Percentiles rank a stretch among this genome's conserved stretches.
Evolutionary conservation across 306 rosid genomes (phyloP).

Genomic region (Comarum palustre): DNA sequence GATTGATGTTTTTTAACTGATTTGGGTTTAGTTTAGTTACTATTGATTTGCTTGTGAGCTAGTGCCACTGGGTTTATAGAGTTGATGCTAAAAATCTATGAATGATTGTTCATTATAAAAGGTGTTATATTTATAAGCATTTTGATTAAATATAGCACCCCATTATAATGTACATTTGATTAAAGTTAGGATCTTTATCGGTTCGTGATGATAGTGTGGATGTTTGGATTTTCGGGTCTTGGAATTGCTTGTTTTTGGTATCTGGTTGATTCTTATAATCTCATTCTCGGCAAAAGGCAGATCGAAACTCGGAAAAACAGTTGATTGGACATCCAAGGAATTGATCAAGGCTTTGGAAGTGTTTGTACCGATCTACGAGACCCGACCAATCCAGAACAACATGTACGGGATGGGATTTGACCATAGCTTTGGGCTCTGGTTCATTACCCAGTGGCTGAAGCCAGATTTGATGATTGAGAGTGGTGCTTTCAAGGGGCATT

Average conservation of each 20-base stretch:
- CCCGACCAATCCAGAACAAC: conserved; percentile 82
- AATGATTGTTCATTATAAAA: neutral
- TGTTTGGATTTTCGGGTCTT: neutral
- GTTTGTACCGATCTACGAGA: conserved; percentile 85
- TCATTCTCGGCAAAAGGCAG: conserved; percentile 96
- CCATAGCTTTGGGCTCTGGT: conserved; percentile 99
- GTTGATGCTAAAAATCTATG: neutral
- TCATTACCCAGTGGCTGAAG: conserved; percentile 81
- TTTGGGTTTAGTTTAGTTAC: neutral
- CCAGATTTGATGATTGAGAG: conserved; percentile 95
- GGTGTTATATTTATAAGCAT: neutral
- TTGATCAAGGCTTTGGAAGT: conserved; percentile 77
- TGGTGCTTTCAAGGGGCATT: conserved; percentile 98
- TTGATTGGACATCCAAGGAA: conserved; percentile 94
- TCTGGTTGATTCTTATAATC: conserved; percentile 57
- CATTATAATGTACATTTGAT: neutral
- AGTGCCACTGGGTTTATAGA: neutral
- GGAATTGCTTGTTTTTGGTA: conserved; percentile 13
- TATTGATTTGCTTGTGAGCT: neutral
- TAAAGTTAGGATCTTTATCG: neutral
- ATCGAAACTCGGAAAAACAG: conserved; percentile 94
- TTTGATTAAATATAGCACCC: neutral
- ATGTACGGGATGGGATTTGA: conserved; percentile 98
- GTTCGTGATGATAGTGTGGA: neutral
- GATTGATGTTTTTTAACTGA: neutral